phyloP scores from a whole-genome alignment of 140 eudicot genomes.

The Erigeron philadelphicus region DNA sequence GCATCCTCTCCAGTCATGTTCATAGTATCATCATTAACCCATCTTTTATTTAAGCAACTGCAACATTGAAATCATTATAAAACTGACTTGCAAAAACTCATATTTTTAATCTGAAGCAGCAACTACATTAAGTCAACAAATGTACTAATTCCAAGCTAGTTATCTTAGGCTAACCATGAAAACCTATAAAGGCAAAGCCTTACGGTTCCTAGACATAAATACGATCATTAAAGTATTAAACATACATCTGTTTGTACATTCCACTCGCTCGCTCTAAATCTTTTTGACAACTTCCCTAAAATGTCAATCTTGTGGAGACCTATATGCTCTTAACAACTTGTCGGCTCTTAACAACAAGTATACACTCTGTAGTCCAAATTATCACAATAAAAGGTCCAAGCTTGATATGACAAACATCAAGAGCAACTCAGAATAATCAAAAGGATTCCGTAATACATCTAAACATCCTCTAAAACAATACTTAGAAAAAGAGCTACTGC shows the following conservation, averaged over 20 bases:
- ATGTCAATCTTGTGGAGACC: not conserved
- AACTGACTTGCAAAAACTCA: not conserved
- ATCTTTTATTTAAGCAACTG: not conserved
- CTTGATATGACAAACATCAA: not conserved
- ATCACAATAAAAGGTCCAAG: not conserved
- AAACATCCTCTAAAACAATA: not conserved
- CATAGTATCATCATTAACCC: not conserved
- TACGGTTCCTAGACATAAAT: not conserved
- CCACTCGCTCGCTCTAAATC: too few species aligned
- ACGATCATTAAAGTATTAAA: not conserved
- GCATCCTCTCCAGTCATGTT: not conserved
- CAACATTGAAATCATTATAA: not conserved
- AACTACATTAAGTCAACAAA: not conserved
- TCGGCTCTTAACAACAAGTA: not conserved
- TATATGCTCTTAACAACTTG: slow-evolving; percentile 3
- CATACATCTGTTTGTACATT: too few species aligned
- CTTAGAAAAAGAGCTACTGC: not conserved
- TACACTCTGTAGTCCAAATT: too few species aligned
- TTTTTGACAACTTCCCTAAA: not conserved
- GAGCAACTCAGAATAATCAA: not conserved
- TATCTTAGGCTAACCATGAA: not conserved
- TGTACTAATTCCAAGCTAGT: not conserved
- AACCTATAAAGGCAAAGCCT: not conserved
- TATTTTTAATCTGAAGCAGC: not conserved
- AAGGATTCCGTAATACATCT: not conserved